Conservation (phyloP, 768 basidiomycete genomes). For the Antrodiella citrinella region DNA sequence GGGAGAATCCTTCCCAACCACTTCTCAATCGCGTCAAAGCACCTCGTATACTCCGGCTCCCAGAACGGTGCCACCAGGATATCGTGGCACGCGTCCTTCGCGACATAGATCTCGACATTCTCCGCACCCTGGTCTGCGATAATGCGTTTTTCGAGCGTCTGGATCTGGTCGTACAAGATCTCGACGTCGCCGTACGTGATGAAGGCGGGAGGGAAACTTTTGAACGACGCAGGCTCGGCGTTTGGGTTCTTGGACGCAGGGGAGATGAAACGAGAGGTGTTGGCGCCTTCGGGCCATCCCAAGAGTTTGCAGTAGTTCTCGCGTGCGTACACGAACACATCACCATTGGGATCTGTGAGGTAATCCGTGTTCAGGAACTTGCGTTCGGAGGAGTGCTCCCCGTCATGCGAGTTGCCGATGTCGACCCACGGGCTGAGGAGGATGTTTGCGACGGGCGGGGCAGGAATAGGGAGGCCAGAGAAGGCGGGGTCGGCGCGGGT, state of each 20-base stretch:
- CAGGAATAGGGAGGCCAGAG: conserved; percentile 15
- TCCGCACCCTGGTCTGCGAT: conserved; percentile 24
- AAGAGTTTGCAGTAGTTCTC: neutral
- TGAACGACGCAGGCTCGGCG: conserved; percentile 8
- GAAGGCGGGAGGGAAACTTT: conserved; percentile 25
- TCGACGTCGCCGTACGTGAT: conserved; percentile 24
- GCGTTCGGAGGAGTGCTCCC: conserved; percentile 24
- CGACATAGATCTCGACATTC: conserved; percentile 20
- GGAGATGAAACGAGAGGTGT: conserved; percentile 2
- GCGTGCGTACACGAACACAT: neutral
- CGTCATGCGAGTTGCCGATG: conserved; percentile 15
- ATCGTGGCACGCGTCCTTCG: conserved; percentile 23
- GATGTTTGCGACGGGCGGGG: conserved; percentile 23
- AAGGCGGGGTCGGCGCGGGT: conserved; percentile 3
- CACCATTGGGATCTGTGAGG: neutral
- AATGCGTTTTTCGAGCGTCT: conserved; percentile 17
- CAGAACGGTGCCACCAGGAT: conserved; percentile 13
- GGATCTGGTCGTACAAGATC: conserved; percentile 29
- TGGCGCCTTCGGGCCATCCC: neutral
- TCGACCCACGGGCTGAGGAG: conserved; percentile 55
- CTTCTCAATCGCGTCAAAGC: conserved; percentile 7
- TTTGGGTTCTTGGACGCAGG: conserved; percentile 1
- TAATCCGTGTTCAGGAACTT: conserved; percentile 1
- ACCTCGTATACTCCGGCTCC: conserved; percentile 20
- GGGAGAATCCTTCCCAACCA: conserved; percentile 8